Conservation (phyloP, 805 yeast genomes). For the Wickerhamomyces tratensis region DNA sequence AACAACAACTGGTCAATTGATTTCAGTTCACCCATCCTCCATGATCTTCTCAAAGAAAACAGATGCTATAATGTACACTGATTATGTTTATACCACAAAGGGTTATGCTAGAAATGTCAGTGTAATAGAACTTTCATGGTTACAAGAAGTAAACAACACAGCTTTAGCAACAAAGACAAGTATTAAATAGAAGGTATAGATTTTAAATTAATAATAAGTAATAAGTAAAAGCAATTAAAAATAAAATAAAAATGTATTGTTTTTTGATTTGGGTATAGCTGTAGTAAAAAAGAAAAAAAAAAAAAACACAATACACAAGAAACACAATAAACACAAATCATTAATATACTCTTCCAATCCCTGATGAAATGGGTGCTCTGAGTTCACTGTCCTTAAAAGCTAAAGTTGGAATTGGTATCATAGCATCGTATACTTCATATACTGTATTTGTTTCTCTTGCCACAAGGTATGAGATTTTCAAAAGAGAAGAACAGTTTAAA, state of each 20-base stretch:
- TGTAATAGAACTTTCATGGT: constrained; percentile 73
- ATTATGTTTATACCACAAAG: constrained; percentile 85
- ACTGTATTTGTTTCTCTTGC: constrained; percentile 50
- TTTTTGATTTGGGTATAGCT: too few species aligned
- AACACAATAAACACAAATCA: too few species aligned
- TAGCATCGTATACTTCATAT: constrained; percentile 49
- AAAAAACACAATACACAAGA: too few species aligned
- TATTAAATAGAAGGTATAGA: constrained; percentile 1
- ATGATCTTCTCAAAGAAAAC: constrained; percentile 70
- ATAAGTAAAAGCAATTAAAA: too few species aligned
- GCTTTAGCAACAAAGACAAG: constrained; percentile 7
- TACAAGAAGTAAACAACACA: constrained; percentile 48
- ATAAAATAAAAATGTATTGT: too few species aligned
- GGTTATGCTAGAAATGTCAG: constrained; percentile 91
- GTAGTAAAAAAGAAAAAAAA: too few species aligned
- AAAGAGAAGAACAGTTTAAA: constrained; percentile 21
- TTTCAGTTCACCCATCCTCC: constrained; percentile 88
- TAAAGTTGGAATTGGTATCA: constrained; percentile 19
- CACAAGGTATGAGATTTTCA: constrained; percentile 44
- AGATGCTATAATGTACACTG: constrained; percentile 90
- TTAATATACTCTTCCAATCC: too few species aligned
- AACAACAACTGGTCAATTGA: constrained; percentile 70
- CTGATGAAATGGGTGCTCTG: neutral
- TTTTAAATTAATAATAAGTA: too few species aligned
- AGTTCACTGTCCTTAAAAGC: neutral